phyloP scores from a whole-genome alignment of 176 grass and related monocot genomes.

The Avena insularis region DNA sequence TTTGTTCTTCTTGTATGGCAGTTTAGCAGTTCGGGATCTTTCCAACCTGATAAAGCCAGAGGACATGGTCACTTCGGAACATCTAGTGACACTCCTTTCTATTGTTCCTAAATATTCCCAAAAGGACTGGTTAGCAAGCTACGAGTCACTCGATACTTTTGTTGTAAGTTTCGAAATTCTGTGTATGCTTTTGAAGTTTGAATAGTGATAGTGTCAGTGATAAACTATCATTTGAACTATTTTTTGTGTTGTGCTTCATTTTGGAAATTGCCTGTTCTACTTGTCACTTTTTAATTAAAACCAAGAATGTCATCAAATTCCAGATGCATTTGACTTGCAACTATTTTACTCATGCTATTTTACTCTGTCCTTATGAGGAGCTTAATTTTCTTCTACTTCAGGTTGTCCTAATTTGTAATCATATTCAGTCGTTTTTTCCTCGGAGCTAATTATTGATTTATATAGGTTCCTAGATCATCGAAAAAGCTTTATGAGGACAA shows the following conservation, averaged over 20 bases:
- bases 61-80: conserved; percentile 83
- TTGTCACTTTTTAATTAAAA: neutral
- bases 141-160: conserved; percentile 83
- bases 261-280: neutral
- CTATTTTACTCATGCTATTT: neutral
- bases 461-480: conserved; percentile 88
- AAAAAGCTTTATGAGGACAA: conserved; percentile 86
- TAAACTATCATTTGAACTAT: neutral
- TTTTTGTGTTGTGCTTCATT: neutral
- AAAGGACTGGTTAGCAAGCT: conserved; percentile 92
- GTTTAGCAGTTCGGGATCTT: conserved; percentile 91
- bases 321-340: neutral
- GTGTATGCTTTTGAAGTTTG: neutral
- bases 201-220: neutral
- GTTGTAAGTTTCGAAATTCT: conserved; percentile 57
- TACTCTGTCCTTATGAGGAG: conserved; percentile 6
- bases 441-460: conserved; percentile 44
- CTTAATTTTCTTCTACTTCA: neutral
- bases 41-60: conserved; percentile 89
- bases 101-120: conserved; percentile 94
- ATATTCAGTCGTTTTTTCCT: neutral
- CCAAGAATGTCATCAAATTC: conserved; percentile 8
- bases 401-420: neutral
- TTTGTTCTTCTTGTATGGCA: conserved; percentile 33
- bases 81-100: conserved; percentile 96